These are phyloP conservation scores for Paraphoma sp. DNA, from an alignment of 2,329 filamentous ascomycete species.

Conservation along the genomic window DNA sequence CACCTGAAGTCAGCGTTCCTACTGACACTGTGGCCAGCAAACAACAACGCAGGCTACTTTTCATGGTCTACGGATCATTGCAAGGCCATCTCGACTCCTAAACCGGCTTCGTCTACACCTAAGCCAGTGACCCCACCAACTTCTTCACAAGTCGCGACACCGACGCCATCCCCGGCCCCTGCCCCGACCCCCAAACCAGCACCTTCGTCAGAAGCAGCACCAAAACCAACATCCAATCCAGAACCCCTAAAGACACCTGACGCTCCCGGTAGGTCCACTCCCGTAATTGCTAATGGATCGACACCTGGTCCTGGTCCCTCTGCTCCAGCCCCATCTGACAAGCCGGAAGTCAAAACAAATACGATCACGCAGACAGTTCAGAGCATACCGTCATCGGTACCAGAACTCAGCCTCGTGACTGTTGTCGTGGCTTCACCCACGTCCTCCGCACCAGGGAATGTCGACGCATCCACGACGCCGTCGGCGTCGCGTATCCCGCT, in stretches of 20 bases:
- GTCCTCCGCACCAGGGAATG: neutral
- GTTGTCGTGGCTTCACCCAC: slow-evolving; percentile 9
- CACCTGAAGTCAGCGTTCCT: neutral
- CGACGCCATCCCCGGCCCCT: neutral
- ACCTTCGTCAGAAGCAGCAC: slow-evolving; percentile 1
- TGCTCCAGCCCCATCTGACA: neutral
- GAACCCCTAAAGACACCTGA: slow-evolving; percentile 5
- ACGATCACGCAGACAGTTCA: neutral
- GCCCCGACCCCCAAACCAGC: neutral
- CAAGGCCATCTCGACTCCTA: neutral
- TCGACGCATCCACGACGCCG: neutral
- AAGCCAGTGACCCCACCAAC: neutral
- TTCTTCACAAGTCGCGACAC: neutral
- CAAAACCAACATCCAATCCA: neutral
- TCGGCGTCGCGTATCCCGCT: slow-evolving; percentile 11
- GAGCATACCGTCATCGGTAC: slow-evolving; percentile 8
- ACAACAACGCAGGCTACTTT: slow-evolving; percentile 8
- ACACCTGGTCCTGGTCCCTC: neutral
- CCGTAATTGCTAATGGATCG: neutral
- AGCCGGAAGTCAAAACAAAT: slow-evolving; percentile 1
- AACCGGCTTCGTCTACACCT: neutral
- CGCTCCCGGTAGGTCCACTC: slow-evolving; percentile 5
- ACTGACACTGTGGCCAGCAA: slow-evolving; percentile 1
- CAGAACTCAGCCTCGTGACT: slow-evolving; percentile 16
- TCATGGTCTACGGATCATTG: slow-evolving; percentile 14